phyloP scores from a whole-genome alignment of 139 green algal species.

The Chlamydomonas asymmetrica region DNA sequence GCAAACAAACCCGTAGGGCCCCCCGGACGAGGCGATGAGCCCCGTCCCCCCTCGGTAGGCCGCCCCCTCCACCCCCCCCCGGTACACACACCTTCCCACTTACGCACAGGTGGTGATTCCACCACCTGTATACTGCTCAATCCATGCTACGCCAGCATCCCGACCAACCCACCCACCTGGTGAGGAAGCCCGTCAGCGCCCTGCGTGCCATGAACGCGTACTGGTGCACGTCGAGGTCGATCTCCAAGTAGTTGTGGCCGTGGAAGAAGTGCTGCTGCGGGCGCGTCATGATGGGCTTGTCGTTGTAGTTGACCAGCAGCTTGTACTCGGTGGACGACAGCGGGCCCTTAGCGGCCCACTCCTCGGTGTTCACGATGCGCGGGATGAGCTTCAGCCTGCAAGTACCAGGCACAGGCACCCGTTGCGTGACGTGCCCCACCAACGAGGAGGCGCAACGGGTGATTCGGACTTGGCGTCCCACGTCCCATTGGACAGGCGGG shows the following conservation, averaged over 20 bases:
- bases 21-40: too few relatives aligned
- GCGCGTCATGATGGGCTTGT: slow-evolving; percentile 84
- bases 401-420: too few relatives aligned
- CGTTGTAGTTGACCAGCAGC: slow-evolving; percentile 81
- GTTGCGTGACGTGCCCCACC: too few relatives aligned
- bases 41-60: too few relatives aligned
- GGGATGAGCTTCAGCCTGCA: slow-evolving; percentile 85
- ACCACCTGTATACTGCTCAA: too few relatives aligned
- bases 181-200: slow-evolving; percentile 37
- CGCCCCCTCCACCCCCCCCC: too few relatives aligned
- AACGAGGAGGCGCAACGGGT: too few relatives aligned
- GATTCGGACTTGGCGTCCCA: too few relatives aligned
- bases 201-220: slow-evolving; percentile 85
- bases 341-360: slow-evolving; percentile 70
- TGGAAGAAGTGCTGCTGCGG: slow-evolving; percentile 67
- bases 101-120: too few relatives aligned
- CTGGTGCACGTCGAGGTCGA: slow-evolving; percentile 85
- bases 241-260: slow-evolving; percentile 34
- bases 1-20: too few relatives aligned
- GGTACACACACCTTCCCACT: too few relatives aligned
- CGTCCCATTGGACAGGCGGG: too few relatives aligned
- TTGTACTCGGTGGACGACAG: slow-evolving; percentile 69
- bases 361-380: slow-evolving; percentile 75
- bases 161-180: slow-evolving; percentile 15
- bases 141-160: slow-evolving; percentile 33